These are phyloP conservation scores for Leersia perrieri DNA, from an alignment of 176 grass and related monocot genomes.

Conservation along the genomic window DNA sequence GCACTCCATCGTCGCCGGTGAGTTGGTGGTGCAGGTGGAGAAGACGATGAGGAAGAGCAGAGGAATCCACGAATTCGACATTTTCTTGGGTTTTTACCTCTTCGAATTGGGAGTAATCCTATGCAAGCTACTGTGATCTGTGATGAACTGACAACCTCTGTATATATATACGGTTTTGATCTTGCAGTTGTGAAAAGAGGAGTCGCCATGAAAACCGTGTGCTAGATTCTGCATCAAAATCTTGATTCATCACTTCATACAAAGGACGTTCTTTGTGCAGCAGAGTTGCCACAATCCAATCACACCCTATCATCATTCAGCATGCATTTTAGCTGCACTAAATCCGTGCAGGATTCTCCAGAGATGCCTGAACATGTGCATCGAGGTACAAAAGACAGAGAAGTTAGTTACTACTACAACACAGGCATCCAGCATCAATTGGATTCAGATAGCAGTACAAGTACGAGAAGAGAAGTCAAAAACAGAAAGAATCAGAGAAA, in stretches of 20 bases:
- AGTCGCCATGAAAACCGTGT: neutral
- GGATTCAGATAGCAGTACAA: neutral
- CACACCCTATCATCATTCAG: constrained; percentile 3
- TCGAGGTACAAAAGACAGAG: constrained; percentile 23
- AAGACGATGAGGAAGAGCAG: constrained; percentile 21
- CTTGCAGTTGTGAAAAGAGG: neutral
- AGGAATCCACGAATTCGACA: neutral
- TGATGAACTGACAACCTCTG: neutral
- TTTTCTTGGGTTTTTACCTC: neutral
- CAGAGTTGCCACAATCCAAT: too few species aligned
- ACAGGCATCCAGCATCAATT: neutral
- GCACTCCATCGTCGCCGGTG: constrained; percentile 29
- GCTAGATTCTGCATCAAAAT: neutral
- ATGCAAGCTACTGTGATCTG: neutral
- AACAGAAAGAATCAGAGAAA: too few species aligned
- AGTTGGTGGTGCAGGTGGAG: neutral
- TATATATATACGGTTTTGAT: neutral
- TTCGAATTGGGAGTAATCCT: neutral
- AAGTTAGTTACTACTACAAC: neutral
- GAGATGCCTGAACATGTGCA: constrained; percentile 16
- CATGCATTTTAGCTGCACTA: neutral
- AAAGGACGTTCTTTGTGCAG: too few species aligned
- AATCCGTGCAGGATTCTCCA: constrained; percentile 18
- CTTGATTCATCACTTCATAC: neutral
- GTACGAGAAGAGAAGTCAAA: neutral